A percentile compares a stretch with the other conserved stretches of the same genome.
These are phyloP conservation scores for Glaciozyma antarctica DNA, from an alignment of 768 basidiomycete genomes.

Conservation along the genomic window DNA sequence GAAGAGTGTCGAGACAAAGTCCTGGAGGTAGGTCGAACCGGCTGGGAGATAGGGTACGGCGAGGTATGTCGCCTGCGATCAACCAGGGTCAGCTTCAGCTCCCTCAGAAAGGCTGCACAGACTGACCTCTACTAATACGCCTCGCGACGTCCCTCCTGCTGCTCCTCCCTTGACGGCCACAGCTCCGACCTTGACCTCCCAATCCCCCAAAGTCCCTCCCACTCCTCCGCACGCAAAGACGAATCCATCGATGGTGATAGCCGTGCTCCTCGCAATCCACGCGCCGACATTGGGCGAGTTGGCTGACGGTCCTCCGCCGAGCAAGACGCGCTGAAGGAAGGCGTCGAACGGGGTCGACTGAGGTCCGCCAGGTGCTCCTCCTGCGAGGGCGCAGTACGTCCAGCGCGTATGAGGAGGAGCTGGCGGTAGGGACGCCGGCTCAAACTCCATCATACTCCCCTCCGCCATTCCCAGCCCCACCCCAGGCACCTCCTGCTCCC, in stretches of 20 bases:
- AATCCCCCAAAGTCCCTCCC: conserved; percentile 10
- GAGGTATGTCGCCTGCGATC: conserved; percentile 21
- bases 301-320: conserved; percentile 4
- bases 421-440: neutral
- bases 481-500: conserved; percentile 1
- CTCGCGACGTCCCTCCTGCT: conserved; percentile 17
- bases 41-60: conserved; percentile 19
- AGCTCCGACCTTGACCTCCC: conserved; percentile 24
- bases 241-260: conserved; percentile 22
- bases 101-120: neutral
- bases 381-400: conserved; percentile 15
- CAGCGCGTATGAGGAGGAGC: conserved; percentile 10
- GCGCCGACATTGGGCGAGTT: neutral
- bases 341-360: conserved; percentile 22
- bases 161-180: conserved; percentile 27
- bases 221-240: conserved; percentile 7
- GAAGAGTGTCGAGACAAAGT: conserved; percentile 81
- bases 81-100: neutral
- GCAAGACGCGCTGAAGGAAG: conserved; percentile 28
- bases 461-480: neutral
- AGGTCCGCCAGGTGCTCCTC: neutral
- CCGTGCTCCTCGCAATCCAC: conserved; percentile 22
- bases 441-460: too few relatives aligned
- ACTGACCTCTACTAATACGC: conserved; percentile 21
- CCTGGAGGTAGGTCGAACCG: conserved; percentile 44